Conservation (phyloP, 2,329 filamentous ascomycete genomes). For the Alternaria hordeiaustralica region DNA sequence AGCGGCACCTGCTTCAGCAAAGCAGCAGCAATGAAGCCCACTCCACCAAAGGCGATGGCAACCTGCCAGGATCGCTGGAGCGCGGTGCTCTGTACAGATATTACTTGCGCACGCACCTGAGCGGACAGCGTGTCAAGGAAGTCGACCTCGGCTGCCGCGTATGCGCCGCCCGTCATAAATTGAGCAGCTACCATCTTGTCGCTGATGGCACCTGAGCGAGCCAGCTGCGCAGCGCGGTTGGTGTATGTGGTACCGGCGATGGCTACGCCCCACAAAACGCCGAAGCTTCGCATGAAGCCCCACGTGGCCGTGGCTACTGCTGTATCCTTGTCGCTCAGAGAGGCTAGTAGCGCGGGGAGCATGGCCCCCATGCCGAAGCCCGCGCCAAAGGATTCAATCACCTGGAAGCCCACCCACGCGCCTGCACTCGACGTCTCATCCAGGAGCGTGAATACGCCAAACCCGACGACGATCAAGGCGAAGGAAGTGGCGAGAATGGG, state of each 20-base stretch:
- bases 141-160: neutral
- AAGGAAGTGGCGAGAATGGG: neutral
- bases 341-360: slow-evolving; percentile 13
- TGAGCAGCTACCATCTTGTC: neutral
- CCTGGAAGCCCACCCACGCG: slow-evolving; percentile 21
- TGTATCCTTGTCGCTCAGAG: slow-evolving; percentile 13
- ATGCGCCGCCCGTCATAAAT: neutral
- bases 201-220: neutral
- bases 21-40: neutral
- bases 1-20: neutral
- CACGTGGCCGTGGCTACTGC: slow-evolving; percentile 17
- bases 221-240: neutral
- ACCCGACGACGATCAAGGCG: neutral
- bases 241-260: slow-evolving; percentile 24
- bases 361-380: slow-evolving; percentile 9
- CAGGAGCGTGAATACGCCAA: slow-evolving; percentile 18
- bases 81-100: neutral
- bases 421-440: slow-evolving; percentile 5
- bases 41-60: neutral
- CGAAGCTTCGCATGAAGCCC: slow-evolving; percentile 25
- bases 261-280: slow-evolving; percentile 27
- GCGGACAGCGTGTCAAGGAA: neutral
- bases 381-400: slow-evolving; percentile 8
- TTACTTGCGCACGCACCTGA: neutral
- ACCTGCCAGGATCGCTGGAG: neutral